Evolutionary conservation across 768 basidiomycete genomes (phyloP).

Genomic region (Tephrocybe sp.): DNA sequence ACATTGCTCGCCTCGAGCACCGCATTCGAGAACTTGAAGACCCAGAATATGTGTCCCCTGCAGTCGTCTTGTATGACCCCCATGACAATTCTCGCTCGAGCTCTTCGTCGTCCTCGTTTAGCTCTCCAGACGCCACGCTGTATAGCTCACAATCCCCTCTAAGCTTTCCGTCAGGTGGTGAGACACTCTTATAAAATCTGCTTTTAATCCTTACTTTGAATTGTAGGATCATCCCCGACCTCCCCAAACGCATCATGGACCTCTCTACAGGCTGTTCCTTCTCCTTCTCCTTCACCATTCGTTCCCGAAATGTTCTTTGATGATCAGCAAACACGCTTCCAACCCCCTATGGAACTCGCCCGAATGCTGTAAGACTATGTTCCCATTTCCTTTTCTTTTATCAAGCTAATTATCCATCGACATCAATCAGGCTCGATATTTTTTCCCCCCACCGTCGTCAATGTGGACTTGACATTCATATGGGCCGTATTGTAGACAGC

Average conservation of each 20-base stretch:
- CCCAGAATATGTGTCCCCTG: slow-evolving; percentile 65
- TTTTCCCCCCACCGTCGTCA: slow-evolving; percentile 76
- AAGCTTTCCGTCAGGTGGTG: slow-evolving; percentile 48
- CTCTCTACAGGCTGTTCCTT: slow-evolving; percentile 40
- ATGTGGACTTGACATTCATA: slow-evolving; percentile 68
- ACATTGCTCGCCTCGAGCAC: slow-evolving; percentile 68
- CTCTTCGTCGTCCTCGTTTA: slow-evolving; percentile 53
- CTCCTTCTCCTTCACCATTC: slow-evolving; percentile 51
- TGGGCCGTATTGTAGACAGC: slow-evolving; percentile 61
- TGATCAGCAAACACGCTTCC: slow-evolving; percentile 45
- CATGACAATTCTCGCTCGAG: slow-evolving; percentile 51
- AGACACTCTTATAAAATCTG: neutral
- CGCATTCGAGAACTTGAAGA: slow-evolving; percentile 74
- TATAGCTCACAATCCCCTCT: slow-evolving; percentile 54
- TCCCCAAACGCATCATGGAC: slow-evolving; percentile 55
- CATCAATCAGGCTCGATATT: slow-evolving; percentile 57
- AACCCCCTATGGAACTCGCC: slow-evolving; percentile 56
- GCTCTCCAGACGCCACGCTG: slow-evolving; percentile 51
- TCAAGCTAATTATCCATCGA: slow-evolving; percentile 9
- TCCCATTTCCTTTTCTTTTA: slow-evolving; percentile 6
- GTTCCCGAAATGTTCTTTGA: slow-evolving; percentile 46
- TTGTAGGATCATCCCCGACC: slow-evolving; percentile 36
- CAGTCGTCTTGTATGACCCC: slow-evolving; percentile 71
- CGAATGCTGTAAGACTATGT: slow-evolving; percentile 56
- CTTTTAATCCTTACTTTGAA: slow-evolving; percentile 1